Evolutionary conservation across 2,329 filamentous ascomycete genomes (phyloP), one percentile per base, ranked within the genome.

Genomic region (Cyphellophora attinorum): DNA sequence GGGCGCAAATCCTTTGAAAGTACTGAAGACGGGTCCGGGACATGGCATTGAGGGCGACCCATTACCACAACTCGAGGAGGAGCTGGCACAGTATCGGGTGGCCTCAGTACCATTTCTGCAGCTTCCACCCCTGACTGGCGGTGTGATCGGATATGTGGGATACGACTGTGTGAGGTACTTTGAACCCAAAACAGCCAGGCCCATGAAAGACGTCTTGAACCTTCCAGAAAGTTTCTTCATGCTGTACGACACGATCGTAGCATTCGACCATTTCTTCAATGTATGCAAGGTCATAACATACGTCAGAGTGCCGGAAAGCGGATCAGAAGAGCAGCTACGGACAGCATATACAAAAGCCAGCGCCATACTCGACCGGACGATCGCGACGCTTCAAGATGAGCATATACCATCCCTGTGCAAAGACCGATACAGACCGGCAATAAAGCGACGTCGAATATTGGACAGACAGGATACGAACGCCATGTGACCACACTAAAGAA

Each of bases 81-180:
- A 95, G 61, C 72, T 98, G 29, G 72, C 76, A 12, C 70, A 82
- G 52, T 81, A 79, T 57, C 74, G 84, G 16, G 84, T 95, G 44
- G 82, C 86, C 19, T 74, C 83, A 27, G 76, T 98, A 3, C 88
- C 91, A 0, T 84, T 79, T 1, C 65, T 96, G 51, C 74, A 74
- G 50, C 70, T 98, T 23, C 91, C 91, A 33, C 83, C 85, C 16
- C 67, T 98, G 62, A 85, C 84, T 0, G 91, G 88, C 27, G 91
- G 91, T 32, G 91, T 88, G 10, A 85, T 98, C 51, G 91, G 91
- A 40, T 98, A 96, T 58, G 85, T 96, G 5, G 88, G 88, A 34
- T 98, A 98, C 55, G 91, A 98, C 57, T 98, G 91, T 59, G 85
- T 98, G 51, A 79, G 81, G 54, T 96, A 96, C 62, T 98, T 98